phyloP scores from a whole-genome alignment of 1,139 yeast species.

The Geotrichum candidum region DNA sequence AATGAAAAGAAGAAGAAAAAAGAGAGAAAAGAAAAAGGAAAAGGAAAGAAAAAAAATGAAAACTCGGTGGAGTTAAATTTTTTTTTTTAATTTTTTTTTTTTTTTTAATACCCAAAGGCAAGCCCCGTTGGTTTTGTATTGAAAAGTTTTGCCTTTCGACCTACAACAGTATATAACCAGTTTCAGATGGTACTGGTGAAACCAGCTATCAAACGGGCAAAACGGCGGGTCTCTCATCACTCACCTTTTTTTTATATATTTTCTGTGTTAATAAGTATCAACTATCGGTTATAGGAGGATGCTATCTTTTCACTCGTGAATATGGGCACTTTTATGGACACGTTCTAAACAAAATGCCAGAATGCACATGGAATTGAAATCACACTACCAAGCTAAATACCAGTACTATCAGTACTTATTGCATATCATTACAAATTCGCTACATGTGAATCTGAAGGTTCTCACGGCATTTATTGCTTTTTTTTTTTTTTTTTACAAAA shows the following conservation, averaged over 20 bases:
- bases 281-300: not conserved
- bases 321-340: not conserved
- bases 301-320: not conserved
- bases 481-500: too few relatives aligned
- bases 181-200: too few relatives aligned
- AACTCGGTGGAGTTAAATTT: not conserved
- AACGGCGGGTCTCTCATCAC: not conserved
- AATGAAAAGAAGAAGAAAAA: not conserved
- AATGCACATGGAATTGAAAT: too few relatives aligned
- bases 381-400: too few relatives aligned
- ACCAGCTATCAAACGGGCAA: not conserved
- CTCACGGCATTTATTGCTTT: too few relatives aligned
- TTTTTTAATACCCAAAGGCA: not conserved
- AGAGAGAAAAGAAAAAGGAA: not conserved
- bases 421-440: too few relatives aligned
- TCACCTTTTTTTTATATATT: too few relatives aligned
- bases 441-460: too few relatives aligned
- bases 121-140: not conserved
- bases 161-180: too few relatives aligned
- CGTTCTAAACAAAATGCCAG: not conserved
- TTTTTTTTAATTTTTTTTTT: too few relatives aligned
- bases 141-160: too few relatives aligned
- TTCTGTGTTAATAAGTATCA: not conserved
- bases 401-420: too few relatives aligned
- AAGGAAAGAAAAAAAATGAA: not conserved